Evolutionary conservation across 768 basidiomycete genomes (phyloP).

Genomic region (Mycena chlorophos): DNA sequence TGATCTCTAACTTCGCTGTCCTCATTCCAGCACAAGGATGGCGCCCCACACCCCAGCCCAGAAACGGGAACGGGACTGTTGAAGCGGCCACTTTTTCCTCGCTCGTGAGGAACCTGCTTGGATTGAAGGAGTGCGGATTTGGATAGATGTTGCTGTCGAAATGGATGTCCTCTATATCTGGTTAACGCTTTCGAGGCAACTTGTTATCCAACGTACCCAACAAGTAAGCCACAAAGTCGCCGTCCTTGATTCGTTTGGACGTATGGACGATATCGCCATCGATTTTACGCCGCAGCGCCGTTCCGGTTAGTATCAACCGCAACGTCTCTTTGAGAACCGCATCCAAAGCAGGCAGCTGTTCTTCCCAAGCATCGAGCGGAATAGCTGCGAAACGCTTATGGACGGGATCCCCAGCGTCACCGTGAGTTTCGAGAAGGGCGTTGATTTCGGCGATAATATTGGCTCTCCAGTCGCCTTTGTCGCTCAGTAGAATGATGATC

Average conservation of each 20-base stretch:
- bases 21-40: slow-evolving; percentile 38
- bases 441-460: slow-evolving; percentile 33
- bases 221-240: slow-evolving; percentile 38
- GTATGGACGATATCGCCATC: slow-evolving; percentile 30
- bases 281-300: slow-evolving; percentile 38
- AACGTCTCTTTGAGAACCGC: slow-evolving; percentile 41
- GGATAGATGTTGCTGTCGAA: slow-evolving; percentile 37
- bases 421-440: slow-evolving; percentile 31
- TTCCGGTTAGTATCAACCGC: slow-evolving; percentile 30
- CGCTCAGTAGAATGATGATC: slow-evolving; percentile 35
- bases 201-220: slow-evolving; percentile 1
- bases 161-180: slow-evolving; percentile 30
- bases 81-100: slow-evolving; percentile 33
- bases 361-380: slow-evolving; percentile 41
- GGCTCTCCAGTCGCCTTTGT: slow-evolving; percentile 36
- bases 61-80: slow-evolving; percentile 32
- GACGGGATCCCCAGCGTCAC: slow-evolving; percentile 30
- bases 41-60: slow-evolving; percentile 46
- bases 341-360: slow-evolving; percentile 39
- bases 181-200: background rate
- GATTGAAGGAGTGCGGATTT: slow-evolving; percentile 38
- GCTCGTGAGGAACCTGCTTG: slow-evolving; percentile 30
- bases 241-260: slow-evolving; percentile 28
- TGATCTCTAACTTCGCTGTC: slow-evolving; percentile 17
- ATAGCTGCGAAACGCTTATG: slow-evolving; percentile 36